Base-by-base conservation (phyloP, 495 filamentous ascomycete species). In the Aspergillus affinis region DNA sequence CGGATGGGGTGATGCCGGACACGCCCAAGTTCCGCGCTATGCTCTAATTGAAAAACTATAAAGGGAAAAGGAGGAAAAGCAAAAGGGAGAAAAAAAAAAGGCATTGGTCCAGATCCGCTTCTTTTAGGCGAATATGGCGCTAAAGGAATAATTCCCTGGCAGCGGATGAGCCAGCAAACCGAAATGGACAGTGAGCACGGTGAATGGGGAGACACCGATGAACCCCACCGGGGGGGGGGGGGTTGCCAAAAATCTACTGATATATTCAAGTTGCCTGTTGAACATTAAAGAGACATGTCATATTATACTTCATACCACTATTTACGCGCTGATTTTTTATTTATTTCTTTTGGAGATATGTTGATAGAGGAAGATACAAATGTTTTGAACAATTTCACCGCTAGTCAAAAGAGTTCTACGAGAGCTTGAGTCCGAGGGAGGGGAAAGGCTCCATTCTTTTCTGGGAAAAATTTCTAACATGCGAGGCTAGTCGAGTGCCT, bases 11-110 rank as follows among this genome's bases (percentile, higher is more conserved):
- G 70, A 71, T 75, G 72, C 72, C 72, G 71, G 75, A 73, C 69
- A 75, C 73, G 59, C 67, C 69, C 61, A 68, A 62, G 52, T 57
- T 77, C 51, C 73, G 76, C 56, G 73, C 75, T 55, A 76, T 76
- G 75, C 70, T 76, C 61, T 77, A 61, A 72, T 59, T 36, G 45
- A 59, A 54, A 51, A 49, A 27, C 29, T 17, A 48, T 17, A 6
- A 29, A 7, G 19, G 13, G 36, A 10, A 41, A 19, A 6, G 19
- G 18, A 12, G 12, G 36, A 10, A 41, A 29, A 20, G 44, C n/a
- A 9, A 29, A 58, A 36, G 21, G 21, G 21, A 18, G 32, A 54
- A n/a, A 60, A 46, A 45, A 27, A n/a, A 19, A 45, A 45, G 12
- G 29, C 6, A 32, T 7, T 32, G 36, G 36, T 10, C 36, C 36